phyloP scores from a whole-genome alignment of 768 basidiomycete species.

The Lactifluus subvellereus region DNA sequence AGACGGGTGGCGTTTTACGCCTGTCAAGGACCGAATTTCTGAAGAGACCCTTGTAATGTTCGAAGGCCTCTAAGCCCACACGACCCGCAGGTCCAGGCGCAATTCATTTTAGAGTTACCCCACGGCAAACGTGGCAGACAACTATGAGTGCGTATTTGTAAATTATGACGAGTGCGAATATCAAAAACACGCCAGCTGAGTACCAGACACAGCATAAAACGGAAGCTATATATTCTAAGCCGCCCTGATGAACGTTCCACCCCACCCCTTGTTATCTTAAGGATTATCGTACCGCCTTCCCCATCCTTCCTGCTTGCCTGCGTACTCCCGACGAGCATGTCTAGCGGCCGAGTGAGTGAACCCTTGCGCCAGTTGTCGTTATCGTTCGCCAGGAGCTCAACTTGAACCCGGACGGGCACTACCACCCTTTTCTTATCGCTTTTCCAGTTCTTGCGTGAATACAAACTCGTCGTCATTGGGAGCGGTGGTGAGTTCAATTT shows the following conservation, averaged over 20 bases:
- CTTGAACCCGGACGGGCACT: neutral
- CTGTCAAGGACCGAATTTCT: too few species aligned
- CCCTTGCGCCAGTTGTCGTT: conserved; percentile 68
- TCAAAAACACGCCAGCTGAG: too few species aligned
- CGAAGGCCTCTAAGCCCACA: too few species aligned
- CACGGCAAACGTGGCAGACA: too few species aligned
- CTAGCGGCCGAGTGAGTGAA: conserved; percentile 32
- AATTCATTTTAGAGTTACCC: too few species aligned
- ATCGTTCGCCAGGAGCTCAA: neutral
- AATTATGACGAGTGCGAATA: too few species aligned
- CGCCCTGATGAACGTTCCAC: neutral
- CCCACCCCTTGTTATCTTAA: neutral
- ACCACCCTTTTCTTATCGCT: too few species aligned
- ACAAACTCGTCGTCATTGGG: conserved; percentile 97
- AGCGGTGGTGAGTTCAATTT: conserved; percentile 69
- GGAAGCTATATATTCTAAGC: neutral
- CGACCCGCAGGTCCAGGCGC: too few species aligned
- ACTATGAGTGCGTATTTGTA: too few species aligned
- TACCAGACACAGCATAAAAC: neutral
- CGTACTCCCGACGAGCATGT: neutral
- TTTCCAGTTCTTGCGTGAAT: conserved; percentile 80
- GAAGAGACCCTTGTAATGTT: too few species aligned
- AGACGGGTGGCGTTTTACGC: too few species aligned
- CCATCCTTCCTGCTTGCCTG: neutral
- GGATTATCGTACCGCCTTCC: neutral